Evolutionary conservation across 2,329 filamentous ascomycete genomes (phyloP).

Genomic region (Neofusicoccum sp.): DNA sequence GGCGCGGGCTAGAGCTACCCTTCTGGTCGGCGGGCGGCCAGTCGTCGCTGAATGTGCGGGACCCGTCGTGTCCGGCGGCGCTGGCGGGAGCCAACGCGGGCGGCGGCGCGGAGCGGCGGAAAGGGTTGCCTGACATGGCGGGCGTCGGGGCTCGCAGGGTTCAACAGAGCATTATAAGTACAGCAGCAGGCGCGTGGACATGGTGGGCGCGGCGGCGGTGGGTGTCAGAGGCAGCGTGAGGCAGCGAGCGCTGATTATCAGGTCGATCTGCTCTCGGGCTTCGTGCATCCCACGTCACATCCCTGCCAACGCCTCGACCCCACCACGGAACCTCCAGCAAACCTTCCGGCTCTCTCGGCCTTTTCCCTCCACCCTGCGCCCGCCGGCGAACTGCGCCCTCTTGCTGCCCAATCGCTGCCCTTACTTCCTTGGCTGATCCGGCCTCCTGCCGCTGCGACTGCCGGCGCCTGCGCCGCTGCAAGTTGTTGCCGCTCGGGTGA

Average conservation of each 20-base stretch:
- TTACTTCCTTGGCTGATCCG: neutral
- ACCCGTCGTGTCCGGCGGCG: slow-evolving; percentile 3
- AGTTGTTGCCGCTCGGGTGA: neutral
- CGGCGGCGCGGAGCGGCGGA: slow-evolving; percentile 32
- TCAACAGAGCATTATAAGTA: slow-evolving; percentile 12
- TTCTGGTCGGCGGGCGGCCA: neutral
- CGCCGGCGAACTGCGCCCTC: neutral
- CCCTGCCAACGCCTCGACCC: slow-evolving; percentile 13
- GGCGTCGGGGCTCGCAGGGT: neutral
- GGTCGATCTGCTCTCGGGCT: slow-evolving; percentile 10
- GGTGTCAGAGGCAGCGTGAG: neutral
- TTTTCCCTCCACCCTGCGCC: neutral
- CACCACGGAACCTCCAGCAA: neutral
- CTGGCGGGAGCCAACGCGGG: neutral
- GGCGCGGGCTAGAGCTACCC: neutral
- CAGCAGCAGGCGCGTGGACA: slow-evolving; percentile 1
- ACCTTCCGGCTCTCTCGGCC: slow-evolving; percentile 2
- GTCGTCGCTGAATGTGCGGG: neutral
- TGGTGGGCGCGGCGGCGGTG: neutral
- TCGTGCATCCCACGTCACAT: slow-evolving; percentile 18
- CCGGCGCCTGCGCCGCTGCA: neutral
- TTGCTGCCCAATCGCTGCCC: neutral
- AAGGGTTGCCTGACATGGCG: slow-evolving; percentile 42
- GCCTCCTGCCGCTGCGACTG: neutral
- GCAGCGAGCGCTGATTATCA: slow-evolving; percentile 6